Evolutionary conservation across 164 flowering plant genomes (phyloP), one percentile per base, ranked within the genome.

Genomic region (Akebia trifoliata): DNA sequence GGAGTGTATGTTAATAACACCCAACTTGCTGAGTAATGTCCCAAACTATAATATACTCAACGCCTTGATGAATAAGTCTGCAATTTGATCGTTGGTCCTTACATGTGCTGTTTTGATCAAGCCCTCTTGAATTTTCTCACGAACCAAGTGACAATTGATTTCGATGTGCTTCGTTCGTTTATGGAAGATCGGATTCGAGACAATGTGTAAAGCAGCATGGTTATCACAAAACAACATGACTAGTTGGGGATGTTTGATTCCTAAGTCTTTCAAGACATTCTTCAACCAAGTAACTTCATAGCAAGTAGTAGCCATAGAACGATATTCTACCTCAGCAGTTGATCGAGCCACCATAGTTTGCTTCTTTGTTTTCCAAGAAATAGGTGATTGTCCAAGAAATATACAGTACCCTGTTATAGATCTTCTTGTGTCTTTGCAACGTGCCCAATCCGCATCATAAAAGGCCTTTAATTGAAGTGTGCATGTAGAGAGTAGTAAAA

Each of bases 81-180:
- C 37, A 3, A 8, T 26, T 8, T 56, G 35, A 14, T 56, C 9
- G 21, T 24, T 2, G 20, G 21, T 42, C 2, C 26, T 18, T 6
- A 49, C 10, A 15, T 30, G 35, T 6, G 59, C 17, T 7, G 56
- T 44, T 10, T 15, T 20, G 14, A 57, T 57, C 24, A 64, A 11
- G 17, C 54, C 38, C 6, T 30, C 37, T 32, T 52, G 56, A 30
- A 52, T n/a, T 20, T 50, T 50, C 15, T 52, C 56, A 2, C 45
- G 45, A 14, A 42, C 20, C 1, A 42, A 7, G 22, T 52, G 39
- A 32, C 39, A 52, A 32, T 46, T 61, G 7, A 63, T 15, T 11
- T 63, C 54, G 3, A 56, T 63, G 47, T 56, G 67, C 28, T 63
- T 56, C 25, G 54, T 56, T 15, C 54, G 20, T 40, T 64, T 57